phyloP scores from a whole-genome alignment of 2,329 filamentous ascomycete species.

The Penicillium palitans region DNA sequence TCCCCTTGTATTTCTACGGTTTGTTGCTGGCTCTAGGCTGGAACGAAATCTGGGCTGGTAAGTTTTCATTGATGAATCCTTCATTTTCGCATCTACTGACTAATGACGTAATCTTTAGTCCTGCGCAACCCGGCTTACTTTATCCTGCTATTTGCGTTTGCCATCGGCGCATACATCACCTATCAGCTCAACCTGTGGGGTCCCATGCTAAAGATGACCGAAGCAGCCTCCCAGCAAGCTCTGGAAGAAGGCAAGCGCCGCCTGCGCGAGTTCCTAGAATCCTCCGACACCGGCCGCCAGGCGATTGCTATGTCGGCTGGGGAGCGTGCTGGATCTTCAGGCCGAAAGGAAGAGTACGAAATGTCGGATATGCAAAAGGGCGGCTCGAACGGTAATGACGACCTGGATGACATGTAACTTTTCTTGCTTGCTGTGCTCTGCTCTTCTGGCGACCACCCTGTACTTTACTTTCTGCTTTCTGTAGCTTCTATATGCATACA shows the following conservation, averaged over 20 bases:
- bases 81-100: slow-evolving; percentile 8
- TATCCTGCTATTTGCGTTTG: slow-evolving; percentile 76
- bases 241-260: slow-evolving; percentile 89
- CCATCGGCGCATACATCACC: slow-evolving; percentile 78
- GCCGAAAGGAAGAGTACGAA: slow-evolving; percentile 57
- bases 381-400: slow-evolving; percentile 27
- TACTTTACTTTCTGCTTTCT: slow-evolving; percentile 16
- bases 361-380: slow-evolving; percentile 47
- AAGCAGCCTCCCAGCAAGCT: slow-evolving; percentile 82
- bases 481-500: slow-evolving; percentile 10
- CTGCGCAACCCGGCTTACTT: slow-evolving; percentile 93
- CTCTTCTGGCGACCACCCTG: slow-evolving; percentile 13
- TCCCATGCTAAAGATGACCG: slow-evolving; percentile 92
- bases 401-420: slow-evolving; percentile 40
- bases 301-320: slow-evolving; percentile 71
- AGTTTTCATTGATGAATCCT: slow-evolving; percentile 40
- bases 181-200: slow-evolving; percentile 95
- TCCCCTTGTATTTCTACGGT: slow-evolving; percentile 93
- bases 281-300: slow-evolving; percentile 78
- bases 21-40: slow-evolving; percentile 89
- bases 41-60: slow-evolving; percentile 96
- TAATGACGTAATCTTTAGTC: slow-evolving; percentile 56
- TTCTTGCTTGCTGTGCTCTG: slow-evolving; percentile 7
- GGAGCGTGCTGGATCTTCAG: slow-evolving; percentile 37
- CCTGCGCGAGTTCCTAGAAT: slow-evolving; percentile 84